phyloP scores from a whole-genome alignment of 306 rosid species.

The Fagus crenata region DNA sequence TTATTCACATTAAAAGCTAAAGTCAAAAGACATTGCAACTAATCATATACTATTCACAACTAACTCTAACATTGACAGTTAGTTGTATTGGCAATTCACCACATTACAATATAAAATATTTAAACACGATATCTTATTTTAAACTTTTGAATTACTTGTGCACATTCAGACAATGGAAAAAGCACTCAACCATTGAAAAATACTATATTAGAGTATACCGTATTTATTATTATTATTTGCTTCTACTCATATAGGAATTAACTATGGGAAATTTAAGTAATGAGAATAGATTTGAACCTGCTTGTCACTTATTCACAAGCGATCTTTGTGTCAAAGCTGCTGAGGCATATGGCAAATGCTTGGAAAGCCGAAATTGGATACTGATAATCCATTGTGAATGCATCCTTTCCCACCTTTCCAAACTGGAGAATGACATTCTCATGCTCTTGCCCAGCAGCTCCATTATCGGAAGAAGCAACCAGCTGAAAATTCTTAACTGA shows the following conservation, averaged over 20 bases:
- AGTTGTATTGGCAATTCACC: not conserved
- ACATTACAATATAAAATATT: not conserved
- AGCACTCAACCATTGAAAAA: not conserved
- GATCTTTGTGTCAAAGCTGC: conserved; percentile 98
- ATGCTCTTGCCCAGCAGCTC: conserved; percentile 71
- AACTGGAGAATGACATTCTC: conserved; percentile 92
- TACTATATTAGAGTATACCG: not conserved
- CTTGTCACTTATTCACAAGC: conserved; percentile 75
- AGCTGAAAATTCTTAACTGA: conserved; percentile 96
- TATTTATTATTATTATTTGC: not conserved
- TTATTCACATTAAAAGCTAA: not conserved
- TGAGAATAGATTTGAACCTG: conserved; percentile 21
- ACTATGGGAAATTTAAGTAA: not conserved
- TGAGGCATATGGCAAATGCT: conserved; percentile 97
- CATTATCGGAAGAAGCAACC: conserved; percentile 74
- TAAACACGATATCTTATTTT: not conserved
- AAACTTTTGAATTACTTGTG: not conserved
- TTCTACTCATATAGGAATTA: not conserved
- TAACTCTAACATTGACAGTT: not conserved
- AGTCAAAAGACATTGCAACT: not conserved
- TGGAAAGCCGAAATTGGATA: conserved; percentile 96
- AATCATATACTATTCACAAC: not conserved
- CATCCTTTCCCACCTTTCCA: conserved; percentile 96
- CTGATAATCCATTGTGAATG: conserved; percentile 93
- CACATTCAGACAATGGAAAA: not conserved